These are phyloP conservation scores for Mimosa pudica DNA, from an alignment of 306 rosid genomes.

Conservation along the genomic window DNA sequence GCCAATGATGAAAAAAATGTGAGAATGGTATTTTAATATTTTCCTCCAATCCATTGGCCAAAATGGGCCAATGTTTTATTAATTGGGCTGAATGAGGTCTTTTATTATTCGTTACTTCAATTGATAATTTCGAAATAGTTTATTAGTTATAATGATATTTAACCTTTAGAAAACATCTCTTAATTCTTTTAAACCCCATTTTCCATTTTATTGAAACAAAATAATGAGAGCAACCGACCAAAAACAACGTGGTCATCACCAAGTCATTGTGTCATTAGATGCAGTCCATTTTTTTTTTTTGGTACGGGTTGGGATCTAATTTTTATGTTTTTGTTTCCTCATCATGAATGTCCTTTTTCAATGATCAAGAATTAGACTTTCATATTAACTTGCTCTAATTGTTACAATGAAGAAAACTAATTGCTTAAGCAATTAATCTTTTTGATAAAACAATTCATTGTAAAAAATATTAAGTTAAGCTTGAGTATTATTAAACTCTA, in stretches of 20 bases:
- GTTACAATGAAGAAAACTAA: neutral
- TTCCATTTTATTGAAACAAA: slow-evolving; percentile 56
- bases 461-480: no score
- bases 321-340: no score
- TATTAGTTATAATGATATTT: no score
- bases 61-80: no score
- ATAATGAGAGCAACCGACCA: slow-evolving; percentile 33
- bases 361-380: neutral
- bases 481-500: neutral
- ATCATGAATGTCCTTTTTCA: neutral
- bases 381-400: neutral
- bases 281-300: neutral
- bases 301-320: no score
- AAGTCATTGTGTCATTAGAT: neutral
- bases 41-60: no score
- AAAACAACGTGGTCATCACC: slow-evolving; percentile 48
- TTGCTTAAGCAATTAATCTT: neutral
- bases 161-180: neutral
- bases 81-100: no score
- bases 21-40: no score
- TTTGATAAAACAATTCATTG: neutral
- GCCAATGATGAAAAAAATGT: no score
- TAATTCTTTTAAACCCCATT: slow-evolving; percentile 34
- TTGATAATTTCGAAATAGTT: no score
- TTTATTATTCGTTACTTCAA: no score